Base-by-base conservation (phyloP, 2,329 filamentous ascomycete genomes). In the Rhynchosporium graminicola region DNA sequence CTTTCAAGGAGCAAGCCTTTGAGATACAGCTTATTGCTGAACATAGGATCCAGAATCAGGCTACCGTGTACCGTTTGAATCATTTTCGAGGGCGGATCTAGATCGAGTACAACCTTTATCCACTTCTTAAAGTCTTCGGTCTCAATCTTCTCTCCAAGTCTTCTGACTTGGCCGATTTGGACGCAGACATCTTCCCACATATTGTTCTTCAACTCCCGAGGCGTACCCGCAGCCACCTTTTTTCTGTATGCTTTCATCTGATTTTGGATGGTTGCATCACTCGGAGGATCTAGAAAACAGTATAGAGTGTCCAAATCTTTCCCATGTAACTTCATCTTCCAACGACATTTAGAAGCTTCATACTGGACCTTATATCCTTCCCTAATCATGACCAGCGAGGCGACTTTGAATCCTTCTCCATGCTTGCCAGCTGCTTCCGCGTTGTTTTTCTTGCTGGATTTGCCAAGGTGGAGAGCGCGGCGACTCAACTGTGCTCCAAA, bases 391-490 rank as follows among this genome's bases (percentile, higher is more conserved):
- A 72, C 63, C 0, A 73, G 60, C 2, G 71, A 65, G 13, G 66
- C 71, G 28, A 72, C 33, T 54, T 74, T 74, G 59, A 72, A 70
- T 1, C 69, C 70, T 60, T 74, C 71, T 2, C 72, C 72, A 48
- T 74, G 68, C 7, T 47, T 63, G 9, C 72, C 72, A 3, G 72
- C 68, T 26, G 62, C 4, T n/a, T 63, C 13, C 2, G 52, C 15
- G 0, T 65, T 60, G 4, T 8, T 6, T 29, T 61, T 36, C 57
- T 74, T 72, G 15, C 58, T 67, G 3, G 4, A 65, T 7, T 31
- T 29, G 2, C 65, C 69, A 15, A 70, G 12, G 2, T 61, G 57
- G 0, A 71, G 64, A 10, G 48, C 50, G 43, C 48, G 62, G 33
- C 45, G 61, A 8, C 10, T 42, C 20, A 73, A 55, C 20, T 63